Percentiles rank a stretch among this genome's conserved stretches.
phyloP scores from a whole-genome alignment of 2,329 filamentous ascomycete genomes.

The Gnomoniopsis sp. region DNA sequence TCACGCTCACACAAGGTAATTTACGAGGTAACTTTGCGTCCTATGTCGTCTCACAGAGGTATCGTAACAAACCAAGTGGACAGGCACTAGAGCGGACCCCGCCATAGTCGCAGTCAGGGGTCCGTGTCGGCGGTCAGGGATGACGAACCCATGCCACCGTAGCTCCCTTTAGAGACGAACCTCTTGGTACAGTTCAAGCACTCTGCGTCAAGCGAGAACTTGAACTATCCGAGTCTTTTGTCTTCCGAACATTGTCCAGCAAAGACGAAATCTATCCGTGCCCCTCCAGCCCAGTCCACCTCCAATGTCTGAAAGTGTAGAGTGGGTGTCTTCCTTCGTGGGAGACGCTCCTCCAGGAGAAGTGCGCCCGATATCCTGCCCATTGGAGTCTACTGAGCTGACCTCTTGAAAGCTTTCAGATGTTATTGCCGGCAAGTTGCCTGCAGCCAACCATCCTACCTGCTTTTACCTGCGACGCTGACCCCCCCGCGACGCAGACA shows the following conservation, averaged over 20 bases:
- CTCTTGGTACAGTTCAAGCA: not conserved
- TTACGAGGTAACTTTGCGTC: too few relatives aligned
- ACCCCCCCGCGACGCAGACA: slow-evolving; percentile 55
- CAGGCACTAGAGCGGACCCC: too few relatives aligned
- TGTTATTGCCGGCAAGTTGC: slow-evolving; percentile 72
- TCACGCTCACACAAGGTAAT: too few relatives aligned
- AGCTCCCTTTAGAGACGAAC: too few relatives aligned
- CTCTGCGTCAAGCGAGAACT: not conserved
- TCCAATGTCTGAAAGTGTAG: slow-evolving; percentile 39
- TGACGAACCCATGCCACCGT: not conserved
- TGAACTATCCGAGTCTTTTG: not conserved
- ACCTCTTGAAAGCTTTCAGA: slow-evolving; percentile 65
- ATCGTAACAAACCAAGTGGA: not conserved
- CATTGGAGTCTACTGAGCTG: slow-evolving; percentile 16
- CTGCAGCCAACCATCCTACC: not conserved
- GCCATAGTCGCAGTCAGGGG: not conserved
- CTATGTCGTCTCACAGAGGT: not conserved
- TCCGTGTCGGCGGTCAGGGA: not conserved
- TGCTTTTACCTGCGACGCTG: not conserved
- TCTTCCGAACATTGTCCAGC: not conserved
- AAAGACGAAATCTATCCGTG: not conserved
- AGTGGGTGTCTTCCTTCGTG: slow-evolving; percentile 79
- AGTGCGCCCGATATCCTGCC: slow-evolving; percentile 51
- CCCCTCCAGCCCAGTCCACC: not conserved
- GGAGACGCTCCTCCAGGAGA: slow-evolving; percentile 94